Evolutionary conservation across 2,329 filamentous ascomycete species (phyloP).

Genomic region (Diaporthe ampelina): DNA sequence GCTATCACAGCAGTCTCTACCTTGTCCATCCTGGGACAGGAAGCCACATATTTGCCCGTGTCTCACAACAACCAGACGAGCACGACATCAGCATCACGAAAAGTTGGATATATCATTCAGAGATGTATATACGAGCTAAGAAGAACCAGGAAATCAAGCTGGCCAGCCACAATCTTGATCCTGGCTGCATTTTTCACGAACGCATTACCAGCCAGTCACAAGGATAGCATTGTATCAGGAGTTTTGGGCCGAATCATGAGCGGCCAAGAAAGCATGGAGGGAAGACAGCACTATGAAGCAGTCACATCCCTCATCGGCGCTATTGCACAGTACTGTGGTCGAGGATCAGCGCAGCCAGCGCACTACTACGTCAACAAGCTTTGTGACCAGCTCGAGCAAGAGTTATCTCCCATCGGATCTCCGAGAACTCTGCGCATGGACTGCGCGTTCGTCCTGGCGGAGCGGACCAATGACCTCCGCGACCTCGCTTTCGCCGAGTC

Average conservation of each 20-base stretch:
- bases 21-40: conserved; percentile 50
- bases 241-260: conserved; percentile 16
- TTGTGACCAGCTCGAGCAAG: conserved; percentile 55
- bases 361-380: conserved; percentile 57
- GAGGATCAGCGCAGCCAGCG: conserved; percentile 52
- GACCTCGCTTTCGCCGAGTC: conserved; percentile 69
- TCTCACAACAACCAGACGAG: not conserved
- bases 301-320: conserved; percentile 58
- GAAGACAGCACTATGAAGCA: conserved; percentile 49
- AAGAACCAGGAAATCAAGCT: conserved; percentile 35
- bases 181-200: conserved; percentile 37
- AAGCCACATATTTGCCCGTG: conserved; percentile 28
- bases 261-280: conserved; percentile 20
- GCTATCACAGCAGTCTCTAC: conserved; percentile 57
- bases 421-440: conserved; percentile 58
- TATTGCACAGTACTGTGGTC: conserved; percentile 62
- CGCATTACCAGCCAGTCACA: conserved; percentile 15
- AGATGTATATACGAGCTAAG: conserved; percentile 39
- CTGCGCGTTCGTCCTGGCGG: conserved; percentile 65
- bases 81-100: conserved; percentile 38
- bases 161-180: conserved; percentile 35
- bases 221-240: conserved; percentile 1
- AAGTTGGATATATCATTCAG: conserved; percentile 49
- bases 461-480: conserved; percentile 65
- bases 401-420: conserved; percentile 52